Evolutionary conservation across 148 eudicot species (phyloP), one percentile per base, ranked within the genome.

Genomic region (Vaccinium corymbosum): DNA sequence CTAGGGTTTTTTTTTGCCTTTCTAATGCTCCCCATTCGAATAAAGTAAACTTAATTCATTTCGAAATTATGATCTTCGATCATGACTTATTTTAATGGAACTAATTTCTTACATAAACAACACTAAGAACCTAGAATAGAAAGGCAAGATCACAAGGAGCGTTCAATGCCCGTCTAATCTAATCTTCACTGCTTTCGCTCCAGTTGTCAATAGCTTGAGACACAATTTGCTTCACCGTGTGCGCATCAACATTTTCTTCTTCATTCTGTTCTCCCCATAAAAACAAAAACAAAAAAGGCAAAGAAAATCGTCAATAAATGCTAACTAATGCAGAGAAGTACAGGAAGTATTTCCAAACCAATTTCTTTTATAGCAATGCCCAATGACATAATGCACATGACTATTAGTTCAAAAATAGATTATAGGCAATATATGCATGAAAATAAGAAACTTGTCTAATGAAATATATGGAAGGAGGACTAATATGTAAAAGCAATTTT

Each of bases 171-270:
- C 46, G 12, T 29, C 61, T 85, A 82, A 32, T 29, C 61, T 85
- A 82, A 32, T 82, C 87, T 81, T 91, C 90, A 35, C 87, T 84
- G 77, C 76, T 91, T 85, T 87, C 89, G 53, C 78, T 91, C 93
- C 93, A 92, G 77, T 90, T 91, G 85, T 90, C 89, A 86, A 94
- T 92, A 6, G 98, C 98, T 17, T 89, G 90, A 80, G 89, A 83
- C 79, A 95, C 91, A 10, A 93, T 88, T 86, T 91, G 89, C 84
- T 92, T 86, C 85, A 95, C 94, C 49, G 79, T 88, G 68, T 90
- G 84, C 51, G 91, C 97, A 51, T 90, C 92, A 27, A 93, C 87
- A 75, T 32, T 87, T 84, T 89, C 93, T 78, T 84, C 92, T 84
- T 89, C 93, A 81, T 88, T 88, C 94, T 94, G 87, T 82, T 16